Evolutionary conservation across 768 basidiomycete species (phyloP).

Genomic region (Panaeolus cyanescens): DNA sequence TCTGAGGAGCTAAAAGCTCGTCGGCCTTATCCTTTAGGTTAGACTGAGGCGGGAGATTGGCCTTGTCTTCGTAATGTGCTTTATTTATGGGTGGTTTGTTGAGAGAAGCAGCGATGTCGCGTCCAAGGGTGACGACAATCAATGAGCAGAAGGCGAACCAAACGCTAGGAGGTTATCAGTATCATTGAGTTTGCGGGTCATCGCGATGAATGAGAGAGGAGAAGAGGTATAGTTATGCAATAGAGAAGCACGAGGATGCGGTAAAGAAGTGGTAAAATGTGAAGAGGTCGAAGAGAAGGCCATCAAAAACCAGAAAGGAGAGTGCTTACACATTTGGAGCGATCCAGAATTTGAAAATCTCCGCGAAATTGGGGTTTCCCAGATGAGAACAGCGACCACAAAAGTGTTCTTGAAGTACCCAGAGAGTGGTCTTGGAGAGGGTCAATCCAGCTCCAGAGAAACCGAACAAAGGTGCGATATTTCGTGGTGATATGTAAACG

Average conservation of each 20-base stretch:
- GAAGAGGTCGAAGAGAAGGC: background rate
- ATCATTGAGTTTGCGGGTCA: background rate
- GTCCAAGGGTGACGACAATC: conserved; percentile 36
- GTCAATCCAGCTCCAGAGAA: conserved; percentile 74
- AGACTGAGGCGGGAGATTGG: background rate
- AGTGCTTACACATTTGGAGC: conserved; percentile 66
- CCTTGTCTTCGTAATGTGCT: background rate
- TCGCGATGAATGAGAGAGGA: background rate
- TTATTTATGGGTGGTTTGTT: conserved; percentile 7
- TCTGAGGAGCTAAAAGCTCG: background rate
- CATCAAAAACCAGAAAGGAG: background rate
- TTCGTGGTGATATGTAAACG: conserved; percentile 49
- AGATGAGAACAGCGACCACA: conserved; percentile 61
- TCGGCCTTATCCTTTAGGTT: background rate
- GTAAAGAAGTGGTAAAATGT: background rate
- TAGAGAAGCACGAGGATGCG: background rate
- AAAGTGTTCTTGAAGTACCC: conserved; percentile 71
- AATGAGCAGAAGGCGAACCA: conserved; percentile 33
- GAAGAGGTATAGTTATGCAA: background rate
- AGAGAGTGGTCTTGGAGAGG: conserved; percentile 75
- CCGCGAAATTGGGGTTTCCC: conserved; percentile 57
- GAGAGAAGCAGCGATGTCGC: conserved; percentile 31
- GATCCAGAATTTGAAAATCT: conserved; percentile 61
- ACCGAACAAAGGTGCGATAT: conserved; percentile 68
- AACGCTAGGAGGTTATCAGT: conserved; percentile 20